Evolutionary conservation across 139 green algal genomes (phyloP).

Genomic region (Helicosporidium sp.): DNA sequence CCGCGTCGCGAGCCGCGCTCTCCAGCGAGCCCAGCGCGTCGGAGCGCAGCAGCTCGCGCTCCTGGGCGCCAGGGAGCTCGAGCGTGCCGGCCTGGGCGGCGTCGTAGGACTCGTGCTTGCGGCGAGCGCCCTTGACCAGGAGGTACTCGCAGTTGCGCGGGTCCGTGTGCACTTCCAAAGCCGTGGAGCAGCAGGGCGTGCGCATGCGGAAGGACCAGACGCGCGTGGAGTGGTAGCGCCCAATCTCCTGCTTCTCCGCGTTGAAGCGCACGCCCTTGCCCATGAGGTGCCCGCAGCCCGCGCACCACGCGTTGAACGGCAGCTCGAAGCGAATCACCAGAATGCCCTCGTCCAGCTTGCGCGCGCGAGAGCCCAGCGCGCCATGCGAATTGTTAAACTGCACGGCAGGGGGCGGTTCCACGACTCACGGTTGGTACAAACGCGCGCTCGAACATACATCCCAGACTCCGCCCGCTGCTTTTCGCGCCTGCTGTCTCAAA

Average conservation of each 20-base stretch:
- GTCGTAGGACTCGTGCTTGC: conserved; percentile 39
- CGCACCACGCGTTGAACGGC: conserved; percentile 88
- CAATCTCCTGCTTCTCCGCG: conserved; percentile 81
- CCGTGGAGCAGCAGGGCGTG: conserved; percentile 59
- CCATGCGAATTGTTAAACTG: conserved; percentile 42
- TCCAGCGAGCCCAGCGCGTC: conserved; percentile 35
- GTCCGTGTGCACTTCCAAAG: conserved; percentile 81
- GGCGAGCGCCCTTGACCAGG: conserved; percentile 35
- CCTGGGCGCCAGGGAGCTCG: conserved; percentile 17
- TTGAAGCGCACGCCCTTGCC: conserved; percentile 94
- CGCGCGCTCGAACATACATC: no score
- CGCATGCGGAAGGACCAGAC: conserved; percentile 82
- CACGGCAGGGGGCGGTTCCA: no score
- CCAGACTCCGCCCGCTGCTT: no score
- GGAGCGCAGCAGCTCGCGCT: conserved; percentile 12
- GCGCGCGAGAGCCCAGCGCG: conserved; percentile 60
- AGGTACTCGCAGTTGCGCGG: conserved; percentile 74
- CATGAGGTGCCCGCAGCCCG: conserved; percentile 69
- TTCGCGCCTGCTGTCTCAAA: no score
- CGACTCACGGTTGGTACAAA: no score
- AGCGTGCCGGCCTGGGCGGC: conserved; percentile 35
- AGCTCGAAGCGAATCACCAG: conserved; percentile 93
- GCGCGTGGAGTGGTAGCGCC: conserved; percentile 74
- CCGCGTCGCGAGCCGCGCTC: conserved; percentile 17
- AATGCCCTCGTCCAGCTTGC: conserved; percentile 71